These are phyloP conservation scores for Ustilago tritici DNA, from an alignment of 1,284 basidiomycete species.

Conservation along the genomic window DNA sequence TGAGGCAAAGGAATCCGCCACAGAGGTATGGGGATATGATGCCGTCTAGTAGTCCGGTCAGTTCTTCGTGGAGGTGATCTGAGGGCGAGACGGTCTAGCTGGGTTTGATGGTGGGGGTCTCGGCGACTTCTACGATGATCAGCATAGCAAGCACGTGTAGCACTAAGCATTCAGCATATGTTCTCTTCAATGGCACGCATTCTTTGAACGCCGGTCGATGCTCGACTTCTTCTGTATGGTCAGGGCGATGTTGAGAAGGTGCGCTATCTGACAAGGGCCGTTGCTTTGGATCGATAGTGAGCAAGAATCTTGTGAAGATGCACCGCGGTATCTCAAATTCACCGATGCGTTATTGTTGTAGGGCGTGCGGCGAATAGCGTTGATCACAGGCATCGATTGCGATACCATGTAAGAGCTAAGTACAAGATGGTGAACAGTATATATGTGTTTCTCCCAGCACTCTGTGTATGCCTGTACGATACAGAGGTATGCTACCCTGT, in stretches of 20 bases:
- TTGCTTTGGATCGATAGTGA: neutral
- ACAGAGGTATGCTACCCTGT: no score
- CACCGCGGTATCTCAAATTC: slow-evolving; percentile 30
- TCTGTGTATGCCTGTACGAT: no score
- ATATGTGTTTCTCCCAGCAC: no score
- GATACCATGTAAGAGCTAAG: no score
- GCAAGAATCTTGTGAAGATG: slow-evolving; percentile 9
- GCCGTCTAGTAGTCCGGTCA: neutral
- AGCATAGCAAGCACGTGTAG: neutral
- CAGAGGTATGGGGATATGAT: slow-evolving; percentile 19
- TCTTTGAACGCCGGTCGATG: neutral
- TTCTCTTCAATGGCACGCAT: neutral
- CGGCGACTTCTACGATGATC: slow-evolving; percentile 2
- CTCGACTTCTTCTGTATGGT: neutral
- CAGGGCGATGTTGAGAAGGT: neutral
- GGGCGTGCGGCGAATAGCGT: no score
- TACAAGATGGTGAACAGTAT: no score
- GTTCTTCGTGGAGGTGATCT: neutral
- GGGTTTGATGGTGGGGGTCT: neutral
- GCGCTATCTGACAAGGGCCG: neutral
- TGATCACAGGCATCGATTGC: no score
- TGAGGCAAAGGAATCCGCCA: slow-evolving; percentile 28
- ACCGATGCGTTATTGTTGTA: slow-evolving; percentile 13
- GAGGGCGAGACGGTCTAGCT: neutral
- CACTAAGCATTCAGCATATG: neutral